A percentile compares a stretch with the other conserved stretches of the same genome.
Evolutionary conservation across 2,329 filamentous ascomycete genomes (phyloP).

Genomic region (Penicillium crustosum): DNA sequence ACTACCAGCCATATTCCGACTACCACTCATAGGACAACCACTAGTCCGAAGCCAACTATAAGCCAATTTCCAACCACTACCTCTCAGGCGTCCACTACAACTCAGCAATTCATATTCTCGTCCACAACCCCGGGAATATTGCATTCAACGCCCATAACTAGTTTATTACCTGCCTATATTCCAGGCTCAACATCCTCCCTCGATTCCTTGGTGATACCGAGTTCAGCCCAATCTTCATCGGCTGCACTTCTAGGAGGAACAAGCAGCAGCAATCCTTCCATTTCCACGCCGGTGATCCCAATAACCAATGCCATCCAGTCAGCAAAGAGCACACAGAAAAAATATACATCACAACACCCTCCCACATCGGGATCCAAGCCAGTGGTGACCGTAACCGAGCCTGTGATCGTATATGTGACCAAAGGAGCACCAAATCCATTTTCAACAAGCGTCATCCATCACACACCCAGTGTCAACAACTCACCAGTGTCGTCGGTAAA

Average conservation of each 20-base stretch:
- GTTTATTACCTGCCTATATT: neutral
- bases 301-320: neutral
- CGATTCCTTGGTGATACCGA: neutral
- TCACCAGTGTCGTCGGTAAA: neutral
- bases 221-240: neutral
- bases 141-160: neutral
- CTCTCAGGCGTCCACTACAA: neutral
- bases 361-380: neutral
- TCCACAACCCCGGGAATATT: neutral
- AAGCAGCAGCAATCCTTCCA: neutral
- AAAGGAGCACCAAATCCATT: neutral
- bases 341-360: neutral
- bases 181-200: neutral
- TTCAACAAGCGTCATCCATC: neutral
- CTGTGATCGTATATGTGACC: slow-evolving; percentile 8
- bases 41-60: neutral
- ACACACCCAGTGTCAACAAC: neutral
- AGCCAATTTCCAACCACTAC: neutral
- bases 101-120: neutral
- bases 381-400: neutral
- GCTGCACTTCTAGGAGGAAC: neutral
- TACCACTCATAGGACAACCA: neutral
- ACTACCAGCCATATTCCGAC: neutral
- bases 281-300: neutral
- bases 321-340: neutral